Evolutionary conservation across 441 rosid species (phyloP).

Genomic region (Pelargonium fulgidum): DNA sequence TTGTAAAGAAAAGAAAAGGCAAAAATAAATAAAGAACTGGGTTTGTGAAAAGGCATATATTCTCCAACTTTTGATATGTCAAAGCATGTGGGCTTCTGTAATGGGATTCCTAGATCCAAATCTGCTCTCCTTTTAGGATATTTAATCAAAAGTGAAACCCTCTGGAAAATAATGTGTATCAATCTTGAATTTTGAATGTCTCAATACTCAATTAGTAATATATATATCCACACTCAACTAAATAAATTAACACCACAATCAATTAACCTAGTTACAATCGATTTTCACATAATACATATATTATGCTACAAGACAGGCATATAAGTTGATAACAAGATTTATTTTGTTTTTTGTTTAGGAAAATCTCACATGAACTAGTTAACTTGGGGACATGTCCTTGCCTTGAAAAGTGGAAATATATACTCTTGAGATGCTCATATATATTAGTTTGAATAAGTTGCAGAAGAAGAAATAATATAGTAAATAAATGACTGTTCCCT

Average conservation of each 20-base stretch:
- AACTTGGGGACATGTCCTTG: background rate
- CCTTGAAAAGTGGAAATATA: background rate
- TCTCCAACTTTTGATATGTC: slow-evolving; percentile 41
- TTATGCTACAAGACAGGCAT: too few relatives aligned
- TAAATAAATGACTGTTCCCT: too few relatives aligned
- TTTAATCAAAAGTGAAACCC: slow-evolving; percentile 6
- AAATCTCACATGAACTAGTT: background rate
- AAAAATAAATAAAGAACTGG: slow-evolving; percentile 18
- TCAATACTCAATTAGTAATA: too few relatives aligned
- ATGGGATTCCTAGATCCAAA: slow-evolving; percentile 43
- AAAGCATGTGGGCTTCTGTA: slow-evolving; percentile 52
- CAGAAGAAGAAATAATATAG: background rate
- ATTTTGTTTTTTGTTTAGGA: background rate
- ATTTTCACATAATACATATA: too few relatives aligned
- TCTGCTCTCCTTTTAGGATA: slow-evolving; percentile 28
- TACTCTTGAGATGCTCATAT: background rate
- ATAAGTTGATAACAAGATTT: too few relatives aligned
- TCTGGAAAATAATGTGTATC: background rate
- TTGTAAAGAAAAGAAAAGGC: background rate
- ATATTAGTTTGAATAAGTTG: background rate
- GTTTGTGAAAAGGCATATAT: slow-evolving; percentile 41
- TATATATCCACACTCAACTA: too few relatives aligned
- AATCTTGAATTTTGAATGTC: background rate
- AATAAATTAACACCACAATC: too few relatives aligned
- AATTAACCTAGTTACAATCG: too few relatives aligned